phyloP scores from a whole-genome alignment of 495 filamentous ascomycete genomes.

The Amphirosellinia nigrospora region DNA sequence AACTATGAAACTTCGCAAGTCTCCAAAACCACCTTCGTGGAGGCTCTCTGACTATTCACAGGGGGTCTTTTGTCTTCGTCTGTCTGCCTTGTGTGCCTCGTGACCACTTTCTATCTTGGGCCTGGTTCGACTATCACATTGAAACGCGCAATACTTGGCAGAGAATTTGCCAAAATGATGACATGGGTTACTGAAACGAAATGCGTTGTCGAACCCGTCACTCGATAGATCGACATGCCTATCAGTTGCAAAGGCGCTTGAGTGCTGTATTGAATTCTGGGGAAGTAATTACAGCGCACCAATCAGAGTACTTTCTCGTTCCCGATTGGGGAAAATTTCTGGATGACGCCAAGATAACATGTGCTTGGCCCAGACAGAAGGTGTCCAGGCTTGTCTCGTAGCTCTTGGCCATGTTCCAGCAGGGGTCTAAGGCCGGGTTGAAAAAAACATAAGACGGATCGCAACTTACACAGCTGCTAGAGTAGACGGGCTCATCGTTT shows the following conservation, averaged over 20 bases:
- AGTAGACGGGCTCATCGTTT: not conserved
- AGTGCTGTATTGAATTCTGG: conserved; percentile 7
- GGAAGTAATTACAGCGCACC: not conserved
- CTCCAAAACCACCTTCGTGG: too few relatives aligned
- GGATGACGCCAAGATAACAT: not conserved
- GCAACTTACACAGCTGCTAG: not conserved
- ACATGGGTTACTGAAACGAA: conserved; percentile 8
- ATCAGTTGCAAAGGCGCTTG: conserved; percentile 1
- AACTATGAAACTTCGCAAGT: too few relatives aligned
- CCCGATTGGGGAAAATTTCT: conserved; percentile 4
- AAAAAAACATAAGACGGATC: not conserved
- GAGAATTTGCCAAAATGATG: not conserved
- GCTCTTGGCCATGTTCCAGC: conserved; percentile 15
- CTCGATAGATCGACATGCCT: conserved; percentile 2
- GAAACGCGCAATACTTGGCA: not conserved
- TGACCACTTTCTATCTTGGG: not conserved
- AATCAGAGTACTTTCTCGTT: not conserved
- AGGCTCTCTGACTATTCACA: too few relatives aligned
- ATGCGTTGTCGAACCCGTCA: not conserved
- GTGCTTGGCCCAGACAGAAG: conserved; percentile 3
- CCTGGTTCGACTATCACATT: not conserved
- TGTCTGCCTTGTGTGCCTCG: too few relatives aligned
- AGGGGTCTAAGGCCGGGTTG: not conserved
- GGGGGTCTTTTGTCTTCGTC: too few relatives aligned
- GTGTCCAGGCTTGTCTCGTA: not conserved